Conservation (phyloP, 2,329 filamentous ascomycete genomes). For the Truncatella angustata region DNA sequence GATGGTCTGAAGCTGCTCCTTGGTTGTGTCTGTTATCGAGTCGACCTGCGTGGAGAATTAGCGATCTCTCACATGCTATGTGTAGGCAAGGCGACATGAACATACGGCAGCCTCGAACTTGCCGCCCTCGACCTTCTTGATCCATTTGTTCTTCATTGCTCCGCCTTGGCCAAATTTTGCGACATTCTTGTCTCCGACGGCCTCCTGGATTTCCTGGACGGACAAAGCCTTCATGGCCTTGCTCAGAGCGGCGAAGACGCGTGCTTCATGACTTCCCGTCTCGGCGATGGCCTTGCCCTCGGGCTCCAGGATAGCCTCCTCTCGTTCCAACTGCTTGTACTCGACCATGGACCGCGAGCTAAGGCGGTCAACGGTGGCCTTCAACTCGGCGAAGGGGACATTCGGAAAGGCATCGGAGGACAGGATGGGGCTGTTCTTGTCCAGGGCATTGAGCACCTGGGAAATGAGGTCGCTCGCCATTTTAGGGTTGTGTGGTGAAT, state of each 20-base stretch:
- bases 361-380: conserved; percentile 85
- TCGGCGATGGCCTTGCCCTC: conserved; percentile 71
- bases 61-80: neutral
- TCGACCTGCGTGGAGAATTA: conserved; percentile 48
- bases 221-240: conserved; percentile 76
- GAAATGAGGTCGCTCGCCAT: conserved; percentile 62
- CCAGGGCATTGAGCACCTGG: conserved; percentile 65
- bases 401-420: conserved; percentile 69
- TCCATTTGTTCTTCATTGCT: conserved; percentile 82
- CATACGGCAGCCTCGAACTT: conserved; percentile 44
- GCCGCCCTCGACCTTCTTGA: conserved; percentile 58
- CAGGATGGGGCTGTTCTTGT: conserved; percentile 61
- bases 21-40: conserved; percentile 76
- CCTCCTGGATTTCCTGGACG: conserved; percentile 68
- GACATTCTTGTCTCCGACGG: conserved; percentile 70
- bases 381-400: conserved; percentile 66
- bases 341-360: conserved; percentile 80
- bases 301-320: conserved; percentile 72
- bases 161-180: conserved; percentile 89
- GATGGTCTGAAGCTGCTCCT: conserved; percentile 72
- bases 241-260: conserved; percentile 73
- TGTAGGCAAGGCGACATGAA: neutral
- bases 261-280: conserved; percentile 79
- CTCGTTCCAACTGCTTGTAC: conserved; percentile 79
- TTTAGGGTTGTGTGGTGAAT: conserved; percentile 14